Conservation (phyloP, 495 filamentous ascomycete genomes). For the Stereocaulon alpinum region DNA sequence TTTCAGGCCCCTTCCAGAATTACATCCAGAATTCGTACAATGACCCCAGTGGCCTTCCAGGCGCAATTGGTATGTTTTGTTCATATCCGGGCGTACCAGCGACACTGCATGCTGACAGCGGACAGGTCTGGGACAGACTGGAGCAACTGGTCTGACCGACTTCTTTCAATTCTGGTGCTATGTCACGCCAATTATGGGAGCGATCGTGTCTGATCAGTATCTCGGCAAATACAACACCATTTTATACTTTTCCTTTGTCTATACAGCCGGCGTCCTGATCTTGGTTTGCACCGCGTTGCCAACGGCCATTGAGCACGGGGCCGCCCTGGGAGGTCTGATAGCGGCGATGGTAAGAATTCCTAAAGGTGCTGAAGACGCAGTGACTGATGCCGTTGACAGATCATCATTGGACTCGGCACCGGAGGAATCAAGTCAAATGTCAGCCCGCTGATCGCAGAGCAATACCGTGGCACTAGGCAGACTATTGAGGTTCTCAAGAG, state of each 20-base stretch:
- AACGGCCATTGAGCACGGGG: slow-evolving; percentile 33
- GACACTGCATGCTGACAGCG: background rate
- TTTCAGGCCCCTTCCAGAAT: slow-evolving; percentile 36
- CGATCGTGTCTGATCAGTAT: slow-evolving; percentile 63
- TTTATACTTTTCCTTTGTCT: slow-evolving; percentile 41
- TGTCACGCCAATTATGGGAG: slow-evolving; percentile 58
- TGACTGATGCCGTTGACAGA: background rate
- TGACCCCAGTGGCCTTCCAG: slow-evolving; percentile 19
- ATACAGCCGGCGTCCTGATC: slow-evolving; percentile 39
- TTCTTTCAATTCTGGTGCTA: slow-evolving; percentile 55
- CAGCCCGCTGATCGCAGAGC: slow-evolving; percentile 53
- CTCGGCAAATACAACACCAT: slow-evolving; percentile 64
- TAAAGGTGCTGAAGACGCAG: background rate
- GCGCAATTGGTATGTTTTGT: slow-evolving; percentile 43
- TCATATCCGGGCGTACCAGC: background rate
- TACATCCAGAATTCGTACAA: slow-evolving; percentile 41
- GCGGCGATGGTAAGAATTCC: slow-evolving; percentile 31
- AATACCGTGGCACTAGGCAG: slow-evolving; percentile 57
- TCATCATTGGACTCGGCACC: slow-evolving; percentile 40
- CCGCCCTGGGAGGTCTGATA: slow-evolving; percentile 41
- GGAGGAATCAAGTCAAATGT: slow-evolving; percentile 73
- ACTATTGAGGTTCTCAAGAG: slow-evolving; percentile 40
- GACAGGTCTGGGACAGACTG: slow-evolving; percentile 32
- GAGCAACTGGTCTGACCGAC: slow-evolving; percentile 48
- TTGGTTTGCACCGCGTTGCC: slow-evolving; percentile 42